phyloP scores from a whole-genome alignment of 495 filamentous ascomycete species.

The Friedmanniomyces endolithicus region DNA sequence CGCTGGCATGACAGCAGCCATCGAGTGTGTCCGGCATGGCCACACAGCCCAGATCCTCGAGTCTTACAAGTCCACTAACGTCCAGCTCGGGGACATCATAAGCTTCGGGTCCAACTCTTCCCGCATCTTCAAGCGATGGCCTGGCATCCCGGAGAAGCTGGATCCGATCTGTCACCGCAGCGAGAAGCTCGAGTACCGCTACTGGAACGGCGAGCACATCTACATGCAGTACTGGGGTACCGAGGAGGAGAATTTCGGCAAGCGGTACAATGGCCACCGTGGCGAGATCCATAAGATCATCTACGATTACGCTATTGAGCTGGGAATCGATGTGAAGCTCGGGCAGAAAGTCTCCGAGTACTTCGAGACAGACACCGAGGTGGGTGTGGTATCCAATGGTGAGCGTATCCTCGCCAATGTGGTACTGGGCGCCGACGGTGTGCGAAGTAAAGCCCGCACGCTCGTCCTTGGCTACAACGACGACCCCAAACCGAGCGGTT shows the following conservation, averaged over 20 bases:
- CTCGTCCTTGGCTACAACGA: slow-evolving; percentile 52
- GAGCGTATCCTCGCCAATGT: slow-evolving; percentile 43
- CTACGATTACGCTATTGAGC: slow-evolving; percentile 42
- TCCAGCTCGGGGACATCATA: slow-evolving; percentile 26
- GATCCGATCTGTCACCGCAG: slow-evolving; percentile 40
- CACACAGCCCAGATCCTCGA: slow-evolving; percentile 47
- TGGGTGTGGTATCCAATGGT: slow-evolving; percentile 42
- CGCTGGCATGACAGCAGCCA: slow-evolving; percentile 49
- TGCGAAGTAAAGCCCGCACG: slow-evolving; percentile 45
- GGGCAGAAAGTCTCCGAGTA: slow-evolving; percentile 47
- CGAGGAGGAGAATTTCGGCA: slow-evolving; percentile 31
- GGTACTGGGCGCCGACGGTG: slow-evolving; percentile 52
- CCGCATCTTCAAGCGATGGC: slow-evolving; percentile 44
- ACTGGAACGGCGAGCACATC: slow-evolving; percentile 33
- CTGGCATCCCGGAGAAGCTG: slow-evolving; percentile 39
- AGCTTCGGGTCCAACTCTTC: slow-evolving; percentile 38
- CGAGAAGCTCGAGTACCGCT: slow-evolving; percentile 33
- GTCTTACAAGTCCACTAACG: slow-evolving; percentile 22
- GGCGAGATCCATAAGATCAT: slow-evolving; percentile 51
- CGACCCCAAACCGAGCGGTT: slow-evolving; percentile 45
- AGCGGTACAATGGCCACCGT: slow-evolving; percentile 47
- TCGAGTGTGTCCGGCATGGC: slow-evolving; percentile 54
- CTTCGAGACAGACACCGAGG: slow-evolving; percentile 43
- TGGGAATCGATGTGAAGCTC: slow-evolving; percentile 45
- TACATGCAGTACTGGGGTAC: slow-evolving; percentile 28